Evolutionary conservation across 1,139 yeast species (phyloP), one percentile per base, ranked within the genome.

Genomic region (Geotrichum cucujoidarum): DNA sequence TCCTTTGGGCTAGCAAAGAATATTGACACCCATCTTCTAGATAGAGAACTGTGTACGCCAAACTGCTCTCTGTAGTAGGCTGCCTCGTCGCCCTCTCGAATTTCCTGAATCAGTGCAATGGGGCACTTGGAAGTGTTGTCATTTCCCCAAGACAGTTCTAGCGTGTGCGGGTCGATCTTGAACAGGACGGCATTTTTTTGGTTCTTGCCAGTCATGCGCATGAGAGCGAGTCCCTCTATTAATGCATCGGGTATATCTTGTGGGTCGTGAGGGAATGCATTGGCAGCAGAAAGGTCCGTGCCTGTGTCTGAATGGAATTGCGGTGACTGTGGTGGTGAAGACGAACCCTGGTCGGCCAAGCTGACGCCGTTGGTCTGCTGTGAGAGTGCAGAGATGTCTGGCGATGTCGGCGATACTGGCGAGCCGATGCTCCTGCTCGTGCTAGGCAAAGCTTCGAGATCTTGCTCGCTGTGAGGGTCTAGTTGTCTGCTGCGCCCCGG

Each of bases 1-100:
- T 46, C 45, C 25, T 71, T 75, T 8, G 67, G 60, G 5, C 70
- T 67, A 21, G 64, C 69, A 60, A 87, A 90, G 13, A 87, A 78
- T 29, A 92, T 76, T 0, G 95, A 82, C 1, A 87, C 74, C 98
- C 98, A 92, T 17, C 78, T 70, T 13, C 72, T 69, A 43, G 80
- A 80, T 47, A 75, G 76, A 43, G 83, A 89, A 41, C 78, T 70
- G 1, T 90, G 77, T 1, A 89, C 76, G 41, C 83, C 82, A 54
- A 86, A 76, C 63, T 87, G 95, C 60, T 90, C 96, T 51, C 95
- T 71, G 60, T 88, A 90, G 54, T 85, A 84, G 24, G 77, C 73
- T 1, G 96, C 97, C 56, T 83, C 84, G 13, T 73, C 75, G 10
- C 82, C 88, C 10, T 75, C 71, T 47, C 89, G 69, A 1, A 88